Percentiles rank a stretch among this genome's conserved stretches.
These are phyloP conservation scores for Ceratocystis harringtonii DNA, from an alignment of 2,329 filamentous ascomycete species.

Conservation along the genomic window DNA sequence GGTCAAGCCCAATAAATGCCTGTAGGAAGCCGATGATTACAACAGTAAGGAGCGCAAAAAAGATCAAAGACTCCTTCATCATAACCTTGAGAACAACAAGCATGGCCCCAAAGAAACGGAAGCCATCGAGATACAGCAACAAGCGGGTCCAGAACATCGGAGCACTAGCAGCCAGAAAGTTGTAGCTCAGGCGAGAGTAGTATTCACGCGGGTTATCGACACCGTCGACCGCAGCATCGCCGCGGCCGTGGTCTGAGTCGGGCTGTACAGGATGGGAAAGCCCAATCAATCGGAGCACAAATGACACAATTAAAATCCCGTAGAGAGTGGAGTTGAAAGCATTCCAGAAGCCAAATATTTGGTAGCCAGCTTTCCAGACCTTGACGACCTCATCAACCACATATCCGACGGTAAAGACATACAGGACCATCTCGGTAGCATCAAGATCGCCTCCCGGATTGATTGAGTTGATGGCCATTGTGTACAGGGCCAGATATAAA, in stretches of 20 bases:
- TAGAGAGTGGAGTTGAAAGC: constrained; percentile 84
- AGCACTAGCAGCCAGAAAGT: constrained; percentile 81
- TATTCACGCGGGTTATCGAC: constrained; percentile 30
- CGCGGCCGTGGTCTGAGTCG: constrained; percentile 21
- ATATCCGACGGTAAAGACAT: constrained; percentile 83
- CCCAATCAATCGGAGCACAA: constrained; percentile 65
- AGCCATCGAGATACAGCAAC: constrained; percentile 79
- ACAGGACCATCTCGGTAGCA: constrained; percentile 66
- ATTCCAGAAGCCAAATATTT: constrained; percentile 94
- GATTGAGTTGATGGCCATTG: constrained; percentile 82
- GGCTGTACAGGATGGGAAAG: constrained; percentile 40
- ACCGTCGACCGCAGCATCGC: not conserved
- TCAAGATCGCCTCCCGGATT: constrained; percentile 77
- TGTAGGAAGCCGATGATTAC: constrained; percentile 81
- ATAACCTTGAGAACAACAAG: constrained; percentile 89
- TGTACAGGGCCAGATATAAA: constrained; percentile 73
- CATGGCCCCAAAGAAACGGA: constrained; percentile 97
- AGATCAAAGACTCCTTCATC: constrained; percentile 90
- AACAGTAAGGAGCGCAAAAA: constrained; percentile 79
- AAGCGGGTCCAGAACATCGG: constrained; percentile 96
- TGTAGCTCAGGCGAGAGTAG: constrained; percentile 76
- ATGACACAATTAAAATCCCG: constrained; percentile 58
- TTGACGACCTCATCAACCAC: constrained; percentile 78
- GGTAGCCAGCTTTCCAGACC: constrained; percentile 83
- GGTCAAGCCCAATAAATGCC: constrained; percentile 82